Percentiles rank a stretch among this genome's conserved stretches.
phyloP scores from a whole-genome alignment of 306 rosid genomes.

The Fragaria iinumae region DNA sequence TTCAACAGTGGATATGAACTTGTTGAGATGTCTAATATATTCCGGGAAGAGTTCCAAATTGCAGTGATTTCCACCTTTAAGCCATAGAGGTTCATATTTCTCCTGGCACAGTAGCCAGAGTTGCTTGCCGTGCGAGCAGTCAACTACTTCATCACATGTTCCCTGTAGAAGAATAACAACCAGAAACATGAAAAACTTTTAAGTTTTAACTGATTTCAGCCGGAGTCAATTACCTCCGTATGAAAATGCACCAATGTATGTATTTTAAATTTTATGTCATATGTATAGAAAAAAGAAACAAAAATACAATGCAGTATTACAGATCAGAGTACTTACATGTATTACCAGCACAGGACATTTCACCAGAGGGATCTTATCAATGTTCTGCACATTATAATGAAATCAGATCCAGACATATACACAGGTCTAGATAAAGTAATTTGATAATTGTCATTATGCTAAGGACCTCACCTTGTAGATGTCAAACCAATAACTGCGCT shows the following conservation, averaged over 20 bases:
- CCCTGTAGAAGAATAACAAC: constrained; percentile 50
- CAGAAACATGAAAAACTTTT: neutral
- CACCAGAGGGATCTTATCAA: constrained; percentile 80
- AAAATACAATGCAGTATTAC: constrained; percentile 3
- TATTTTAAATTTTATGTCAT: neutral
- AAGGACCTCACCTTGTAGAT: constrained; percentile 71
- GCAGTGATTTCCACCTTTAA: constrained; percentile 91
- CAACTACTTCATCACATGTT: constrained; percentile 81
- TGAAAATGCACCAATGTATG: neutral
- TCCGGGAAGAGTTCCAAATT: constrained; percentile 81
- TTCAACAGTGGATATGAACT: constrained; percentile 59
- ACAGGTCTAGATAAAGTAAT: neutral
- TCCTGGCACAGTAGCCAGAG: constrained; percentile 84
- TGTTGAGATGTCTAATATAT: constrained; percentile 62
- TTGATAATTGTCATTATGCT: neutral
- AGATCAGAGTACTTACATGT: constrained; percentile 59
- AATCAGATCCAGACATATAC: constrained; percentile 29
- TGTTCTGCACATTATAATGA: constrained; percentile 58
- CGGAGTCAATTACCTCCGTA: neutral
- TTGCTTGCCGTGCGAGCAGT: constrained; percentile 87
- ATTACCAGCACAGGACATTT: constrained; percentile 83
- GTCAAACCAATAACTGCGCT: constrained; percentile 89
- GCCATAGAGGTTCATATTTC: constrained; percentile 89
- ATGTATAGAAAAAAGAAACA: neutral
- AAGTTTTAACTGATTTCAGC: neutral